These are phyloP conservation scores for Mimosa pudica DNA, from an alignment of 306 rosid species.

Conservation along the genomic window DNA sequence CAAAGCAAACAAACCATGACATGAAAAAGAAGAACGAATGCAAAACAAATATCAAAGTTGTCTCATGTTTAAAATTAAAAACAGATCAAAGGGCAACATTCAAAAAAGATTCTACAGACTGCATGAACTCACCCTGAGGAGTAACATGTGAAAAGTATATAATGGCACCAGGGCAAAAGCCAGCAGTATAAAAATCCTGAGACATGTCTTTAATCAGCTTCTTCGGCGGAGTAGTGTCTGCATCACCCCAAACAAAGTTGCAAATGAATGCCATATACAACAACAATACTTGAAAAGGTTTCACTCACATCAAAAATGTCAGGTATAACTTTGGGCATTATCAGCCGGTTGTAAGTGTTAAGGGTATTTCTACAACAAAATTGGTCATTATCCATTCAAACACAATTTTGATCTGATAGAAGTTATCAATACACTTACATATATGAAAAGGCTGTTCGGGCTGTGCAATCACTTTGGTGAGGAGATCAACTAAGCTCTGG, in stretches of 20 bases:
- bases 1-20: background rate
- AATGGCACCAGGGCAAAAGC: slow-evolving; percentile 90
- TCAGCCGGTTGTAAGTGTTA: background rate
- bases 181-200: slow-evolving; percentile 74
- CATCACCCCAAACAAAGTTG: slow-evolving; percentile 22
- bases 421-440: slow-evolving; percentile 58
- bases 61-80: background rate
- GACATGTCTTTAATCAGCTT: slow-evolving; percentile 65
- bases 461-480: slow-evolving; percentile 65
- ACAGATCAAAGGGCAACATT: slow-evolving; percentile 2
- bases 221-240: slow-evolving; percentile 94
- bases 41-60: background rate
- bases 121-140: slow-evolving; percentile 60
- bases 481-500: slow-evolving; percentile 75
- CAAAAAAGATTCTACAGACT: slow-evolving; percentile 9
- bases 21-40: background rate
- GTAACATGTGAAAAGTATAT: slow-evolving; percentile 71
- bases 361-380: background rate
- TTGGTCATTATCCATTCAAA: background rate
- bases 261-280: slow-evolving; percentile 5
- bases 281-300: background rate
- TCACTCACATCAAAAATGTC: background rate
- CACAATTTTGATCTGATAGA: slow-evolving; percentile 6
- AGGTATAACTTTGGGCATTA: background rate
- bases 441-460: slow-evolving; percentile 77